phyloP scores from a whole-genome alignment of 805 yeast genomes.

The Blastobotrys parvus region DNA sequence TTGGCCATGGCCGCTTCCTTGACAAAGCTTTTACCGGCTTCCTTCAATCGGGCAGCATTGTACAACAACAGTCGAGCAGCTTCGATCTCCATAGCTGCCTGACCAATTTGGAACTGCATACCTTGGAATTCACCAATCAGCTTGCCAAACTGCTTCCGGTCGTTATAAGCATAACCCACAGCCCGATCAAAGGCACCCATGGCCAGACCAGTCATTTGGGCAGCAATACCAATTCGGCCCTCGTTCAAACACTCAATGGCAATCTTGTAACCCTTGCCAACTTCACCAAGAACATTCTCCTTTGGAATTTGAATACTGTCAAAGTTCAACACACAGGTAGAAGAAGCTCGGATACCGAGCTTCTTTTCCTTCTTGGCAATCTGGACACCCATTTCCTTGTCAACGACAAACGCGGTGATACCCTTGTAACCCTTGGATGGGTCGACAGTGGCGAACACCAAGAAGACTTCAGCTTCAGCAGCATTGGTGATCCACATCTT shows the following conservation, averaged over 20 bases:
- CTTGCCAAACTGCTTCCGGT: constrained; percentile 36
- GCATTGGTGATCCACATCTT: constrained; percentile 42
- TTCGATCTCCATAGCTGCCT: constrained; percentile 36
- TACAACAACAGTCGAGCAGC: constrained; percentile 35
- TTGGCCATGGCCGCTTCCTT: constrained; percentile 41
- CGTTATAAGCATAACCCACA: constrained; percentile 30
- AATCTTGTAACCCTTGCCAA: constrained; percentile 38
- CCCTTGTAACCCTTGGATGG: constrained; percentile 37
- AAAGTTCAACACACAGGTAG: constrained; percentile 34
- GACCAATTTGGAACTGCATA: constrained; percentile 39
- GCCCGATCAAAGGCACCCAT: constrained; percentile 37
- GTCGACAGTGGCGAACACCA: constrained; percentile 34
- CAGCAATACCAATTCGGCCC: constrained; percentile 39
- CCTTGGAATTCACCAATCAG: constrained; percentile 38
- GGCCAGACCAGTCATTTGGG: constrained; percentile 39
- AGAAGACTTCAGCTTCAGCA: constrained; percentile 34
- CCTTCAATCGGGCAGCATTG: constrained; percentile 40
- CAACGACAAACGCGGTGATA: constrained; percentile 36
- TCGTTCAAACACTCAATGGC: constrained; percentile 37
- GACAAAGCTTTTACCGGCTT: constrained; percentile 32
- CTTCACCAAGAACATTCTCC: constrained; percentile 34
- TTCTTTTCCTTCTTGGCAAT: constrained; percentile 38
- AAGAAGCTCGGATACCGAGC: constrained; percentile 36
- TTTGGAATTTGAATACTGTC: constrained; percentile 36
- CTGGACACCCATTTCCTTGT: constrained; percentile 33